Percentiles rank a stretch among this genome's conserved stretches.
These are phyloP conservation scores for Plasmopara muralis DNA, from an alignment of 352 stramenopile species.

Conservation along the genomic window DNA sequence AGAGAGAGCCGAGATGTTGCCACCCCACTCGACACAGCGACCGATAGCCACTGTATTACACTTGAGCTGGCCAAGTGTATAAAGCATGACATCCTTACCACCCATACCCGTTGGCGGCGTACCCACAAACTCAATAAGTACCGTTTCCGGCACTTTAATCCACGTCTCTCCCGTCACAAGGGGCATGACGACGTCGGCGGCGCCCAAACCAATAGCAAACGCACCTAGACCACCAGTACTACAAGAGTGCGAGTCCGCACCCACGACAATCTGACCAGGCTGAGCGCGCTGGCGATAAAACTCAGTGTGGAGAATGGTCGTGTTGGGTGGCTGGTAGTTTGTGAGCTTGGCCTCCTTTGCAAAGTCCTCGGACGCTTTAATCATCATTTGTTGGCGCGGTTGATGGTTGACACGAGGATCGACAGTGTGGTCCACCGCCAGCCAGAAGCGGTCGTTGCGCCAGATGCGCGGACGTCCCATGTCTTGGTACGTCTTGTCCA, in stretches of 20 bases:
- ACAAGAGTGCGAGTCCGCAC: conserved; percentile 76
- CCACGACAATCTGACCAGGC: conserved; percentile 78
- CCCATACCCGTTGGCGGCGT: conserved; percentile 61
- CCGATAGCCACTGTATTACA: conserved; percentile 80
- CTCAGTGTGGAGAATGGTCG: conserved; percentile 82
- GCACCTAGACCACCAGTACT: conserved; percentile 66
- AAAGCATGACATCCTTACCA: conserved; percentile 85
- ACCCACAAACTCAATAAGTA: conserved; percentile 77
- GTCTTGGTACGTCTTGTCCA: conserved; percentile 86
- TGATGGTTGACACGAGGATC: conserved; percentile 80
- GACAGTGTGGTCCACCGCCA: conserved; percentile 80
- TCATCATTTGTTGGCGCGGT: conserved; percentile 82
- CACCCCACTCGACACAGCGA: conserved; percentile 72
- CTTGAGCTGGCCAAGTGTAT: conserved; percentile 79
- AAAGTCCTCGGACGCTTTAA: conserved; percentile 79
- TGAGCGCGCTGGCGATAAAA: conserved; percentile 82
- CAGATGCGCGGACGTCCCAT: conserved; percentile 80
- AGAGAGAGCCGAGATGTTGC: conserved; percentile 70
- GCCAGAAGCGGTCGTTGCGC: conserved; percentile 84
- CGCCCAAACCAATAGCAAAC: conserved; percentile 72
- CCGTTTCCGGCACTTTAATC: conserved; percentile 85
- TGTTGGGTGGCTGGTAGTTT: conserved; percentile 83
- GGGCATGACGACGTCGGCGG: conserved; percentile 78
- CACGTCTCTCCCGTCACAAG: conserved; percentile 82
- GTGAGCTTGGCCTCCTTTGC: conserved; percentile 69